A percentile compares a stretch with the other conserved stretches of the same genome.
Conservation (phyloP, 768 basidiomycete species). For the Tricholoma sp. region DNA sequence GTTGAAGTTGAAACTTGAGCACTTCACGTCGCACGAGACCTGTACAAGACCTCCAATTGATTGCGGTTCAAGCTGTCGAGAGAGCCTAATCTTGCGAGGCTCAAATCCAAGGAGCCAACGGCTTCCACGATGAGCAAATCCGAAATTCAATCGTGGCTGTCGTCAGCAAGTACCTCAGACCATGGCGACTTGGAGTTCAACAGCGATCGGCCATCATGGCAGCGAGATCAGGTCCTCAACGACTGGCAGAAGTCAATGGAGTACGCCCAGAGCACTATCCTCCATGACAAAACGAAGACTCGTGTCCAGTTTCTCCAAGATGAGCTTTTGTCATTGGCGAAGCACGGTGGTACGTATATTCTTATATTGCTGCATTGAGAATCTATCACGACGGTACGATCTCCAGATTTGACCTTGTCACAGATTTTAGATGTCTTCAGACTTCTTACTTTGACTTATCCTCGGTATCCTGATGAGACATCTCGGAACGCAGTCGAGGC, state of each 20-base stretch:
- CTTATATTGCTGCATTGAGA: constrained; percentile 3
- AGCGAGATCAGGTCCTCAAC: constrained; percentile 43
- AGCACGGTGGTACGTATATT: constrained; percentile 46
- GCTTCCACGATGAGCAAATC: constrained; percentile 37
- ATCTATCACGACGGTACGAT: not conserved
- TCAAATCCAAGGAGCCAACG: constrained; percentile 43
- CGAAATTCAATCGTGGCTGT: constrained; percentile 63
- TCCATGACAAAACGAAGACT: constrained; percentile 48
- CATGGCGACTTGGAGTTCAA: constrained; percentile 29
- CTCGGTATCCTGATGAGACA: constrained; percentile 66
- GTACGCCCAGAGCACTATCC: constrained; percentile 45
- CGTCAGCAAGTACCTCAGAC: constrained; percentile 33
- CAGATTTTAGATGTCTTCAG: constrained; percentile 68
- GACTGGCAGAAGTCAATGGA: constrained; percentile 54
- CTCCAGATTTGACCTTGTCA: constrained; percentile 50
- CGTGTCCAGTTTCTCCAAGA: constrained; percentile 59
- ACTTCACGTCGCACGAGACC: not conserved
- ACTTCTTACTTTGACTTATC: constrained; percentile 70
- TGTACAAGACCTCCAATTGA: not conserved
- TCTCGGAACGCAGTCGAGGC: constrained; percentile 71
- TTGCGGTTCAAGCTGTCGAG: constrained; percentile 28
- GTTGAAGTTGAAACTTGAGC: no score
- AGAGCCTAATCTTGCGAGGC: constrained; percentile 40
- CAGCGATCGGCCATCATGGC: constrained; percentile 36
- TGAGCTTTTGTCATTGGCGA: constrained; percentile 51